A percentile compares a stretch with the other conserved stretches of the same genome.
These are phyloP conservation scores for Wickerhamiella slavikovae DNA, from an alignment of 805 yeast genomes.

Conservation along the genomic window DNA sequence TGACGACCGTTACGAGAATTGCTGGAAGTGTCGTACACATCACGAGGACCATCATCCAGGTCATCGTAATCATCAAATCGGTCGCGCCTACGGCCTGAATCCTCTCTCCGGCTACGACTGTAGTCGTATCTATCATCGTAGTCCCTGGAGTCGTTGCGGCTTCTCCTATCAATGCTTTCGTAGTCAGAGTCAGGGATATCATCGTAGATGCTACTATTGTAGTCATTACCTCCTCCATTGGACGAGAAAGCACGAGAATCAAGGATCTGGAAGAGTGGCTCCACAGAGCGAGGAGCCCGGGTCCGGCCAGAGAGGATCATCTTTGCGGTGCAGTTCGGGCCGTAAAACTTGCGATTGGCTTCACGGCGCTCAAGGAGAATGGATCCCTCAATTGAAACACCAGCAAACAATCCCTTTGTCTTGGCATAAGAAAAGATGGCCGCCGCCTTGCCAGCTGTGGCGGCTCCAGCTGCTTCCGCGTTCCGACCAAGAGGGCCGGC, in stretches of 20 bases:
- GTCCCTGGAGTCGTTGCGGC: slow-evolving; percentile 15
- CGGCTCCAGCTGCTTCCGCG: slow-evolving; percentile 94
- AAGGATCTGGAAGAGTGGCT: slow-evolving; percentile 64
- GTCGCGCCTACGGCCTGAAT: slow-evolving; percentile 9
- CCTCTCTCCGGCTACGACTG: slow-evolving; percentile 8
- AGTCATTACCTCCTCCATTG: slow-evolving; percentile 27
- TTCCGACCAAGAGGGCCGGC: slow-evolving; percentile 96
- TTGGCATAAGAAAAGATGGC: slow-evolving; percentile 88
- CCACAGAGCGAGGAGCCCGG: slow-evolving; percentile 85
- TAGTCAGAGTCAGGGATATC: slow-evolving; percentile 49
- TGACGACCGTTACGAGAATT: slow-evolving; percentile 8
- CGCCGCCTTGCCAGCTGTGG: slow-evolving; percentile 68
- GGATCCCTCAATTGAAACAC: slow-evolving; percentile 92
- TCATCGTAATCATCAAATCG: slow-evolving; percentile 18
- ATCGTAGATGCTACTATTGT: slow-evolving; percentile 47
- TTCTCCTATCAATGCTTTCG: not conserved
- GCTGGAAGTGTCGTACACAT: slow-evolving; percentile 10
- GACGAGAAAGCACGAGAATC: slow-evolving; percentile 58
- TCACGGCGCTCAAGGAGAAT: slow-evolving; percentile 93
- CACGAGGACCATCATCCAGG: slow-evolving; percentile 23
- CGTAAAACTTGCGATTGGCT: slow-evolving; percentile 89
- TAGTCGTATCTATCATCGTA: slow-evolving; percentile 2
- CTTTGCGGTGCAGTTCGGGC: slow-evolving; percentile 73
- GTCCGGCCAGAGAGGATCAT: slow-evolving; percentile 66
- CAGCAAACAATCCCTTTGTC: slow-evolving; percentile 92